These are phyloP conservation scores for Elasticomyces elasticus DNA, from an alignment of 495 filamentous ascomycete genomes.

Conservation along the genomic window DNA sequence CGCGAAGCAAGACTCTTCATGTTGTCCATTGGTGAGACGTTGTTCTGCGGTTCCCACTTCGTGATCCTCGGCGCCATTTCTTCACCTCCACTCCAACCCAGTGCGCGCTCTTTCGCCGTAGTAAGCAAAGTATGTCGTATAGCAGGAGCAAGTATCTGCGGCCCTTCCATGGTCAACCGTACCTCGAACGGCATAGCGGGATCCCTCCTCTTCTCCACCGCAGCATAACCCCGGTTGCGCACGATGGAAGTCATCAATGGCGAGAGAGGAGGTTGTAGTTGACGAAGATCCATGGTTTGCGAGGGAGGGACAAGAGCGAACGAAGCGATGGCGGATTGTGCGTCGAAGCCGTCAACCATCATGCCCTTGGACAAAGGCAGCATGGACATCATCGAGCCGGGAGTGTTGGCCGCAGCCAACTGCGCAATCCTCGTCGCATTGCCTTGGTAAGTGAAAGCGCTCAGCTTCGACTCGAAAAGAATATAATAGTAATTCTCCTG, in stretches of 20 bases:
- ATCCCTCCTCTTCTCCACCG: constrained; percentile 15
- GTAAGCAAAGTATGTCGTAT: constrained; percentile 17
- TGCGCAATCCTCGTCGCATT: constrained; percentile 39
- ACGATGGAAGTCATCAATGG: constrained; percentile 21
- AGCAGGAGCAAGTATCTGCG: constrained; percentile 8
- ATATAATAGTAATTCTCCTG: constrained; percentile 49
- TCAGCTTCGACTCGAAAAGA: constrained; percentile 46
- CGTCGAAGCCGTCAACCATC: constrained; percentile 37
- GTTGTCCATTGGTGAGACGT: constrained; percentile 3
- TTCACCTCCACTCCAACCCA: constrained; percentile 22
- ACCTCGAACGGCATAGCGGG: constrained; percentile 23
- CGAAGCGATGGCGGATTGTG: constrained; percentile 32
- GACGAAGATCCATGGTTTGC: constrained; percentile 25
- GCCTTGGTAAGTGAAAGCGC: constrained; percentile 46
- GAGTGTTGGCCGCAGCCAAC: constrained; percentile 32
- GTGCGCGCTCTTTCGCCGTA: constrained; percentile 16
- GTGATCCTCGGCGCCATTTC: constrained; percentile 11
- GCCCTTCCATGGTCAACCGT: constrained; percentile 26
- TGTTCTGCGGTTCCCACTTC: constrained; percentile 8
- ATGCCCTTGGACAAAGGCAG: constrained; percentile 30
- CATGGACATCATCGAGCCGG: constrained; percentile 22
- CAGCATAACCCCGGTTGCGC: constrained; percentile 21
- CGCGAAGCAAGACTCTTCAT: not conserved
- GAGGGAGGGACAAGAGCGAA: constrained; percentile 45
- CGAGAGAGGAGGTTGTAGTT: constrained; percentile 24